Base-by-base conservation (phyloP, 331 rosid genomes). In the Ulmus americana region DNA sequence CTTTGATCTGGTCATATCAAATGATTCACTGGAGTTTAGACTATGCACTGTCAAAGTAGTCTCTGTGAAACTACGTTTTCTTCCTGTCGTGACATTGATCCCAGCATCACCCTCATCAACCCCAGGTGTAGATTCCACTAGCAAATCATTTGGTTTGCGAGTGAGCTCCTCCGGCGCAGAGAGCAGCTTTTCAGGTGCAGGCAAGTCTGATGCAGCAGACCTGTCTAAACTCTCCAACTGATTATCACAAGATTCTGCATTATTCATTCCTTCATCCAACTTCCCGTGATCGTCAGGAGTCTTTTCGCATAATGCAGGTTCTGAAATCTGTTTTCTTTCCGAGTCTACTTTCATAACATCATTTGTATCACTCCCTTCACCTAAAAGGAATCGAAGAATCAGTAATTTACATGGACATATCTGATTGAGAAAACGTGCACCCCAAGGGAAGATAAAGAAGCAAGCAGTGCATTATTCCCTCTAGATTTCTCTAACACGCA, bases 51-150 rank as follows among this genome's bases (percentile, higher is more conserved):
- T 87, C 67, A 78, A 64, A 71, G 88, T 78, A 72, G 95, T 95
- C 76, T 95, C 99, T 6, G 97, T 78, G 64, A 76, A 90, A 77
- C 87, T 85, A 58, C 95, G 91, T 76, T 95, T 95, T 78, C 83
- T 85, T 61, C 96, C 92, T 0, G 92, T 80, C 39, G 82, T 55
- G 63, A 39, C 59, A 47, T 72, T 74, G 64, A 41, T 57, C 67
- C 76, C 83, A 44, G 79, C 72, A 66, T 45, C 82, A 65, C 65
- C 84, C 28, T 40, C 76, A 40, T 67, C 72, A 63, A 75, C 81
- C 66, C 75, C 84, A 6, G 97, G 91, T 10, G 88, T 82, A 65
- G 92, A 76, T 45, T 77, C 82, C 73, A 81, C 55, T 16, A 80
- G 75, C 75, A 90, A 68, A 76, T 78, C 71, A 71, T 71, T 75